A percentile compares a stretch with the other conserved stretches of the same genome.
phyloP scores from a whole-genome alignment of 1,284 basidiomycete genomes.

The Retiboletus fuscus region DNA sequence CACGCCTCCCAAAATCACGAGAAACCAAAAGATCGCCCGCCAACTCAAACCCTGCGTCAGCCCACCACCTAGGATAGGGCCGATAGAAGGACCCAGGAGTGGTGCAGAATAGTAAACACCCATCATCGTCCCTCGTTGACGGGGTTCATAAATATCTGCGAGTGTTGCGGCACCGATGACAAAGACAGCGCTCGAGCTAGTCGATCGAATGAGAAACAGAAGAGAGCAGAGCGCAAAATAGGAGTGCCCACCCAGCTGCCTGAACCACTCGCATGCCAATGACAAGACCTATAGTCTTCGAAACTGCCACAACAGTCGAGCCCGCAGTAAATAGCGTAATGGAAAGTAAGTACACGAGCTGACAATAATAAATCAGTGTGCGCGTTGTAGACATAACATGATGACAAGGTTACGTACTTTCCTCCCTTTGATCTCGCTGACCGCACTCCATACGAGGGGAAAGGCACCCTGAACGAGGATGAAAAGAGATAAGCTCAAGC shows the following conservation, averaged over 20 bases:
- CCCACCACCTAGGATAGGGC: slow-evolving; percentile 78
- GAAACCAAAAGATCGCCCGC: slow-evolving; percentile 88
- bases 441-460: slow-evolving; percentile 77
- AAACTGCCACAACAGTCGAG: slow-evolving; percentile 72
- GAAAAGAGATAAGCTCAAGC: slow-evolving; percentile 81
- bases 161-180: slow-evolving; percentile 85
- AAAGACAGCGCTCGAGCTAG: slow-evolving; percentile 80
- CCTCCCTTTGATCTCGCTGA: slow-evolving; percentile 85
- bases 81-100: slow-evolving; percentile 72
- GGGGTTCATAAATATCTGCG: slow-evolving; percentile 84
- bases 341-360: slow-evolving; percentile 78
- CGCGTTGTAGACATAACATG: not conserved
- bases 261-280: slow-evolving; percentile 82
- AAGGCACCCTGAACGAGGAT: slow-evolving; percentile 79
- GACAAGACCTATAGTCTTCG: slow-evolving; percentile 72
- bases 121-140: slow-evolving; percentile 84
- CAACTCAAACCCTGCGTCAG: slow-evolving; percentile 78
- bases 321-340: slow-evolving; percentile 70
- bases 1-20: slow-evolving; percentile 71
- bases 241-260: slow-evolving; percentile 63
- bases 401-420: slow-evolving; percentile 59
- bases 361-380: not conserved
- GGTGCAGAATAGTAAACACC: slow-evolving; percentile 82
- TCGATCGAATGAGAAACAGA: slow-evolving; percentile 4
- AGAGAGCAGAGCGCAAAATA: not conserved